Conservation (phyloP, 2,329 filamentous ascomycete species). For the Penicillium sp. region DNA sequence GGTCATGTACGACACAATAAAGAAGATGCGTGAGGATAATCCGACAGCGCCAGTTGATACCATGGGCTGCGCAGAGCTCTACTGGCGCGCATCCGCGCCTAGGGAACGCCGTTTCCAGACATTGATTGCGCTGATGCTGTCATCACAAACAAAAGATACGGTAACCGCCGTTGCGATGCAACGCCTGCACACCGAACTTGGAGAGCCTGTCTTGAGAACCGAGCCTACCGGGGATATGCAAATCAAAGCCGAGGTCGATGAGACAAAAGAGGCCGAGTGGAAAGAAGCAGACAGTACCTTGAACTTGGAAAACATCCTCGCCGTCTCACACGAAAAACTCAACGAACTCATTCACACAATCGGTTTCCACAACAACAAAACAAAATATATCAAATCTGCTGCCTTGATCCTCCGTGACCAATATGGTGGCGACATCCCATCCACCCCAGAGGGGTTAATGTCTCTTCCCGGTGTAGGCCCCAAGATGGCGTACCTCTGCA, state of each 20-base stretch:
- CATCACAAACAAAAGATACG: constrained; percentile 89
- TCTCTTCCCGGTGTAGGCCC: constrained; percentile 84
- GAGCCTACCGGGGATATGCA: constrained; percentile 13
- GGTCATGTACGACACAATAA: constrained; percentile 73
- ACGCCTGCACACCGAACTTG: constrained; percentile 72
- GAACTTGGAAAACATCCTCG: constrained; percentile 74
- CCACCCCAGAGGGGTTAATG: constrained; percentile 72
- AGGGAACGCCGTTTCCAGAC: constrained; percentile 77
- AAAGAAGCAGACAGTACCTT: constrained; percentile 49
- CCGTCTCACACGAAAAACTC: constrained; percentile 63
- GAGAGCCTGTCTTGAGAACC: constrained; percentile 22
- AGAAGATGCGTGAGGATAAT: constrained; percentile 72
- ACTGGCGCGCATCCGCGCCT: constrained; percentile 44
- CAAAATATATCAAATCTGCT: constrained; percentile 74
- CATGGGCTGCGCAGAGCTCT: constrained; percentile 76
- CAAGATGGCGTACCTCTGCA: constrained; percentile 90
- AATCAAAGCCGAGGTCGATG: constrained; percentile 24
- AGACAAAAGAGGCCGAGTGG: not conserved
- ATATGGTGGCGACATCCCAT: constrained; percentile 74
- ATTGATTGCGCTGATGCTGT: constrained; percentile 84
- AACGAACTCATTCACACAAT: constrained; percentile 80
- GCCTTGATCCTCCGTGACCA: constrained; percentile 71
- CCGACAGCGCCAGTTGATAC: constrained; percentile 83
- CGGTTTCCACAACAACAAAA: constrained; percentile 95
- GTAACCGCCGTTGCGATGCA: constrained; percentile 83